Evolutionary conservation across 2,329 filamentous ascomycete genomes (phyloP), one percentile per base, ranked within the genome.

Genomic region (Zasmidium citrigriseum): DNA sequence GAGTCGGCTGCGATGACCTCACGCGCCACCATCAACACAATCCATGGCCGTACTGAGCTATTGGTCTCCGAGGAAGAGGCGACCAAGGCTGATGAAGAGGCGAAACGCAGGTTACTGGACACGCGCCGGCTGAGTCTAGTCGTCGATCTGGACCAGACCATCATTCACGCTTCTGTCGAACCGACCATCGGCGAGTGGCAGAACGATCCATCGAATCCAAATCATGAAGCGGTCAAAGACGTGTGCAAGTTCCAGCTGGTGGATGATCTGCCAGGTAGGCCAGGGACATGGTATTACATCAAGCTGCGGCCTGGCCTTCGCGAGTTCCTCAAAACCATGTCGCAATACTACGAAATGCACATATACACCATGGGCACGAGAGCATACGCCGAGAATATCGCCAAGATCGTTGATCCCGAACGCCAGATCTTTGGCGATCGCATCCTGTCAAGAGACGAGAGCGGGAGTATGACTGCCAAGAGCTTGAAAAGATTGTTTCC

Each of bases 341-440:
- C 91, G 1, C 83, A 87, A 69, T 80, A 95, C 68, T 99, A 95
- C 77, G 95, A 99, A 77, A 81, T 98, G 70, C 95, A 99, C 73
- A 93, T 99, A 63, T 99, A 99, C 79, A 99, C 95, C 46, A 99
- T 99, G 95, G 95, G 93, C 57, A 99, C 95, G 21, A 86, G 95
- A 63, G 91, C 93, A n/a, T 99, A 99, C 72, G 95, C 95, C 10
- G 83, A 93, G 67, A 89, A 91, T 61, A 96, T 99, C 67, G 92
- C 92, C 38, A 89, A 89, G 66, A 93, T 99, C 62, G 90, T 99
- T 62, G 95, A 99, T 70, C 93, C 93, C 0, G 87, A 93, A 29
- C 86, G 88, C 64, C 93, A 89, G 72, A 86, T 96, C 10, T 99
- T 99, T 73, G 93, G 90, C 41, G 93, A 97, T 75, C 87, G 95